These are phyloP conservation scores for Rhizopogon rudus DNA, from an alignment of 768 basidiomycete species.

Conservation along the genomic window DNA sequence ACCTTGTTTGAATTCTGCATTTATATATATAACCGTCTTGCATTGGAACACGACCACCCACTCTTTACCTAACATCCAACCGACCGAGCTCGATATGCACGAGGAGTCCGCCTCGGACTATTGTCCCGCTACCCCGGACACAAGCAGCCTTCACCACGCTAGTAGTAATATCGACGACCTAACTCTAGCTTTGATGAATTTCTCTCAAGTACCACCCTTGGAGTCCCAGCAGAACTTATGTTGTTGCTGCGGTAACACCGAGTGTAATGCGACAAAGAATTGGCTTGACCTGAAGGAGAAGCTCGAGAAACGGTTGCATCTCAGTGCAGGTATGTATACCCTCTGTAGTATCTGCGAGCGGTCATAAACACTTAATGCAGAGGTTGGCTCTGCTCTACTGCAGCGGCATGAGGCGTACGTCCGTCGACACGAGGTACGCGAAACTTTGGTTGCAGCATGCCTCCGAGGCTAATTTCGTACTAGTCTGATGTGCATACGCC, in stretches of 20 bases:
- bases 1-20: background rate
- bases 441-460: slow-evolving; percentile 4
- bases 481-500: slow-evolving; percentile 13
- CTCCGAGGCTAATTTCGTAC: slow-evolving; percentile 10
- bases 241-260: slow-evolving; percentile 65
- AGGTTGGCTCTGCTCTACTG: slow-evolving; percentile 86
- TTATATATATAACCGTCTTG: background rate
- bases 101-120: slow-evolving; percentile 14
- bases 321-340: slow-evolving; percentile 74
- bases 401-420: slow-evolving; percentile 86
- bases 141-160: slow-evolving; percentile 47
- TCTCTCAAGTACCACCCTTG: slow-evolving; percentile 72
- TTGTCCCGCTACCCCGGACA: slow-evolving; percentile 42
- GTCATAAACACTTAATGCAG: slow-evolving; percentile 31
- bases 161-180: slow-evolving; percentile 74
- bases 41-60: background rate
- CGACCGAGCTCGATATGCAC: slow-evolving; percentile 18
- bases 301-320: slow-evolving; percentile 70
- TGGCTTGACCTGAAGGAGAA: slow-evolving; percentile 65
- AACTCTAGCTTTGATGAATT: slow-evolving; percentile 64
- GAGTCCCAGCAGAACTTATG: slow-evolving; percentile 47
- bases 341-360: background rate
- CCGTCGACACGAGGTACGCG: slow-evolving; percentile 58
- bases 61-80: background rate
- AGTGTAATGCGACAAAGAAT: slow-evolving; percentile 58